A percentile compares a stretch with the other conserved stretches of the same genome.
Evolutionary conservation across 192 early-diverging fungal species (phyloP).

Genomic region (Podila clonocystis): DNA sequence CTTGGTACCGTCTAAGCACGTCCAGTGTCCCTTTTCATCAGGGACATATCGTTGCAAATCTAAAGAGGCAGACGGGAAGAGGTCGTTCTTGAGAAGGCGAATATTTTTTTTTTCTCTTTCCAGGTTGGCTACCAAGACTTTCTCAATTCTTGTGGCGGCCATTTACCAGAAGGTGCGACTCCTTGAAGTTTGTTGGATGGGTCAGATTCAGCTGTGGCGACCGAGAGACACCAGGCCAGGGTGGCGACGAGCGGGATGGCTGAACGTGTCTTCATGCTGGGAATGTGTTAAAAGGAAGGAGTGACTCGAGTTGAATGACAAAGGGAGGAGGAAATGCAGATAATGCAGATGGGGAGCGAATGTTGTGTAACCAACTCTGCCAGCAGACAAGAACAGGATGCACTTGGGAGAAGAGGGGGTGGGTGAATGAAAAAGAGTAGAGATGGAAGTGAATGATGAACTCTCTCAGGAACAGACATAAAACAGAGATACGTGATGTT

Average conservation of each 20-base stretch:
- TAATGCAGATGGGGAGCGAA: neutral
- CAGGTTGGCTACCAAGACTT: neutral
- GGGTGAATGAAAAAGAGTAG: neutral
- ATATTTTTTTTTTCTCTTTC: too few species aligned
- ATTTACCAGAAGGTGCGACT: constrained; percentile 38
- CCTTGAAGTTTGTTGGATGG: constrained; percentile 6
- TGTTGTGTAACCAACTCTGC: too few species aligned
- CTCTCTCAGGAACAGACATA: neutral
- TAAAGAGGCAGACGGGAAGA: neutral
- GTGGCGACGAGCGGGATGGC: constrained; percentile 25
- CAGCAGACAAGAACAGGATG: neutral
- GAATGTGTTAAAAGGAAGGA: neutral
- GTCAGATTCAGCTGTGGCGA: constrained; percentile 3
- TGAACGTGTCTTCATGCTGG: constrained; percentile 17
- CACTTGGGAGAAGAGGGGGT: neutral
- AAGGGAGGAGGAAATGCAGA: neutral
- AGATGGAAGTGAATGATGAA: neutral
- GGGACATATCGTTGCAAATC: constrained; percentile 16
- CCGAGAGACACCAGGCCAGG: constrained; percentile 16
- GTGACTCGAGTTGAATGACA: neutral
- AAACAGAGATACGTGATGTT: neutral
- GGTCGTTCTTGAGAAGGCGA: too few species aligned
- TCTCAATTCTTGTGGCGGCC: neutral
- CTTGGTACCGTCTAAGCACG: constrained; percentile 79
- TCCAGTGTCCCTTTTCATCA: constrained; percentile 51